A percentile compares a stretch with the other conserved stretches of the same genome.
Conservation (phyloP, 495 filamentous ascomycete genomes). For the Penicillium arizonense region DNA sequence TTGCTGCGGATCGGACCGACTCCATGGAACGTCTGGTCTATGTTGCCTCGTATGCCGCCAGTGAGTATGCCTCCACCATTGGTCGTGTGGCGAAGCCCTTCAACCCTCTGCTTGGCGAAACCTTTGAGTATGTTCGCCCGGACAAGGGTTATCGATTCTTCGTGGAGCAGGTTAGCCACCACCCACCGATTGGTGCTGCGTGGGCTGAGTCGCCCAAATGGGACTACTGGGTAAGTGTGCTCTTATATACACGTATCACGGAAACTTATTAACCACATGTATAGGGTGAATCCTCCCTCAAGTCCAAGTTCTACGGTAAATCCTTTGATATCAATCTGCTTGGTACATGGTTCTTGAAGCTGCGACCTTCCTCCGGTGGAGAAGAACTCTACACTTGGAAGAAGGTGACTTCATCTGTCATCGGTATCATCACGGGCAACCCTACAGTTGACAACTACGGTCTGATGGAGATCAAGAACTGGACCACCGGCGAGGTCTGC, state of each 20-base stretch:
- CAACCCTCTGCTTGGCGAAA: conserved; percentile 94
- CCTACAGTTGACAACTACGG: conserved; percentile 99
- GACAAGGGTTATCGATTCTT: conserved; percentile 98
- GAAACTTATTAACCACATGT: conserved; percentile 9
- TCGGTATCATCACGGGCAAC: conserved; percentile 95
- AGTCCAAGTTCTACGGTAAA: conserved; percentile 96
- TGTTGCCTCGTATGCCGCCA: conserved; percentile 91
- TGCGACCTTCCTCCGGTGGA: conserved; percentile 73
- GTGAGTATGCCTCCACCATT: conserved; percentile 95
- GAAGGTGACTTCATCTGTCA: conserved; percentile 95
- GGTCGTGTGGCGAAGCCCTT: conserved; percentile 97
- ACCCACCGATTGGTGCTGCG: conserved; percentile 91
- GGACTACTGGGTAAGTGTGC: conserved; percentile 76
- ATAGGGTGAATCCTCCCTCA: conserved; percentile 88
- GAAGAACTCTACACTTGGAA: conserved; percentile 98
- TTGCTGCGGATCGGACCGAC: conserved; percentile 80
- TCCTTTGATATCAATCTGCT: conserved; percentile 96
- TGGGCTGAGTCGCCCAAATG: conserved; percentile 91
- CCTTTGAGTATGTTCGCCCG: conserved; percentile 91
- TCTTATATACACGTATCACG: neutral
- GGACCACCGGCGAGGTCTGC: conserved; percentile 88
- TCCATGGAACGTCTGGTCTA: conserved; percentile 94
- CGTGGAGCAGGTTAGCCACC: conserved; percentile 97
- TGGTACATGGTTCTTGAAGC: conserved; percentile 92
- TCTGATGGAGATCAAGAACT: conserved; percentile 95